A percentile compares a stretch with the other conserved stretches of the same genome.
Evolutionary conservation across 106 monocot genomes (phyloP).

Genomic region (Acanthochlamys bracteata): DNA sequence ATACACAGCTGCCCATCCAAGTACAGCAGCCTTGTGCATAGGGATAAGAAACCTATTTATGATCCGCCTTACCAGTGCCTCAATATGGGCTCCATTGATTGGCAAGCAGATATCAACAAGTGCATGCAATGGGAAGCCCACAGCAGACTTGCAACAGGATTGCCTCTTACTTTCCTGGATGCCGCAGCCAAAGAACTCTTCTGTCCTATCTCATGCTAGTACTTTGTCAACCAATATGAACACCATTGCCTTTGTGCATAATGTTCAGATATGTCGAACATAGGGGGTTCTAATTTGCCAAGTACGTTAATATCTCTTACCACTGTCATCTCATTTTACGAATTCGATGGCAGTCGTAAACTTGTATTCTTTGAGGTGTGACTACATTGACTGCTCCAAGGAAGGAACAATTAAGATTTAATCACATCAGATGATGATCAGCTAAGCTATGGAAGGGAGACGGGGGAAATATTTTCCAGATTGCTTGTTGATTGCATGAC

Average conservation of each 20-base stretch:
- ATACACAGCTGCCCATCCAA: constrained; percentile 39
- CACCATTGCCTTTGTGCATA: not conserved
- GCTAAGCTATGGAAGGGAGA: too few relatives aligned
- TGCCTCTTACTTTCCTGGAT: constrained; percentile 59
- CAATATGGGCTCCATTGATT: constrained; percentile 36
- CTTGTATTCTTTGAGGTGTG: too few relatives aligned
- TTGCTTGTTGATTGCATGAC: too few relatives aligned
- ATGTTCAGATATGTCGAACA: not conserved
- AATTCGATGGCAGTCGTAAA: too few relatives aligned
- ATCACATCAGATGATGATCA: too few relatives aligned
- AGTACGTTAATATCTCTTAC: not conserved
- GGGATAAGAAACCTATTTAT: constrained; percentile 19
- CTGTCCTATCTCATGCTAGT: constrained; percentile 30
- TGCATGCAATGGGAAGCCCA: constrained; percentile 78
- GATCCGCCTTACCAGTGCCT: constrained; percentile 35
- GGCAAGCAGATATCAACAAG: constrained; percentile 71
- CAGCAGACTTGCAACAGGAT: constrained; percentile 62
- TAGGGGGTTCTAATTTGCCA: not conserved
- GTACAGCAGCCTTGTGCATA: constrained; percentile 11
- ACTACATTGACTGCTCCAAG: too few relatives aligned
- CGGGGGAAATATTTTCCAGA: too few relatives aligned
- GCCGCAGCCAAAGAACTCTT: constrained; percentile 73
- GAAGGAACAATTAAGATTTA: too few relatives aligned
- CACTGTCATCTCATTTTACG: too few relatives aligned
- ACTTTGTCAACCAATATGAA: not conserved